phyloP scores from a whole-genome alignment of 2,329 filamentous ascomycete species.

The Leptographium wingfieldii region DNA sequence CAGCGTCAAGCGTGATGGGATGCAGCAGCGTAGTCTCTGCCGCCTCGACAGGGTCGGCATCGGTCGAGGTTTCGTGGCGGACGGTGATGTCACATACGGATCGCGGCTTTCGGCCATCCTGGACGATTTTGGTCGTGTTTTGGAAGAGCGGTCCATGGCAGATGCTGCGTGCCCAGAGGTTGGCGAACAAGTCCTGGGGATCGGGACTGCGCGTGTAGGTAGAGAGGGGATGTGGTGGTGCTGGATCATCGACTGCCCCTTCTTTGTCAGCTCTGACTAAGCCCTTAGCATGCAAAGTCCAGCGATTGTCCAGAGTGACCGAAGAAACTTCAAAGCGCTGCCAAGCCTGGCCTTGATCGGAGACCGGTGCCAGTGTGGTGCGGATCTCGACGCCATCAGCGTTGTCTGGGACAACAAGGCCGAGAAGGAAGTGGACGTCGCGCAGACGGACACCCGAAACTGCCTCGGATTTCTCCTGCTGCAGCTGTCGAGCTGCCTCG shows the following conservation, averaged over 20 bases:
- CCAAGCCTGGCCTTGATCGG: not conserved
- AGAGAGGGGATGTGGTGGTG: conserved; percentile 6
- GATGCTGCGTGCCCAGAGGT: conserved; percentile 10
- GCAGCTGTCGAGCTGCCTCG: conserved; percentile 29
- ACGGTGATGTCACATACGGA: conserved; percentile 13
- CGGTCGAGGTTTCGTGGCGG: conserved; percentile 1
- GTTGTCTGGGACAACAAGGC: not conserved
- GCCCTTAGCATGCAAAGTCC: not conserved
- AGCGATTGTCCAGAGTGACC: not conserved
- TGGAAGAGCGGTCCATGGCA: conserved; percentile 15
- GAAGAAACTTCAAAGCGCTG: not conserved
- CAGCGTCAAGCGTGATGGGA: conserved; percentile 4
- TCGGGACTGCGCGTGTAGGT: conserved; percentile 8
- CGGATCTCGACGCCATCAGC: not conserved
- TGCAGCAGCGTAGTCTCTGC: conserved; percentile 8
- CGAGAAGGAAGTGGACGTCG: not conserved
- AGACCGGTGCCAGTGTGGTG: not conserved
- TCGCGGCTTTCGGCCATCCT: conserved; percentile 9
- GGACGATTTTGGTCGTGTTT: conserved; percentile 12
- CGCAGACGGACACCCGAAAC: not conserved
- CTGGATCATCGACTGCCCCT: not conserved
- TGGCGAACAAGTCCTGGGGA: not conserved
- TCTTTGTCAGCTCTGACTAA: not conserved
- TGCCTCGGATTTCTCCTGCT: not conserved
- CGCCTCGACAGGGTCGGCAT: conserved; percentile 2